These are phyloP conservation scores for Linderniella brevidens DNA, from an alignment of 257 asterid genomes.

Conservation along the genomic window DNA sequence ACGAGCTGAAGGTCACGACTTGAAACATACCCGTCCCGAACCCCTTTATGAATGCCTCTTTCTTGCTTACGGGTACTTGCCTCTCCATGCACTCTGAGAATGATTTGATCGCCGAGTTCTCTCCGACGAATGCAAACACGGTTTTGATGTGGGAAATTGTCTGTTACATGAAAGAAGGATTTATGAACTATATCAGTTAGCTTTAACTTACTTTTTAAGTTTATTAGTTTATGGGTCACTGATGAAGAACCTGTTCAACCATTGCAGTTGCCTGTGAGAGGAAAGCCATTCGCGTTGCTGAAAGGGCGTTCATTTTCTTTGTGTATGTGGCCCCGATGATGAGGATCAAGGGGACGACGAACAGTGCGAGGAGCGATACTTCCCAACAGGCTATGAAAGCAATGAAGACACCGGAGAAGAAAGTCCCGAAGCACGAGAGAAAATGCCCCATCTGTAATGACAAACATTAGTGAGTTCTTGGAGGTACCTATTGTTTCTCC, in stretches of 20 bases:
- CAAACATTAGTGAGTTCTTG: slow-evolving; percentile 10
- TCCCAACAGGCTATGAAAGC: slow-evolving; percentile 75
- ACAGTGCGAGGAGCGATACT: slow-evolving; percentile 58
- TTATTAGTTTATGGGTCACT: neutral
- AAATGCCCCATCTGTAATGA: slow-evolving; percentile 62
- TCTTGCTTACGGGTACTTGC: slow-evolving; percentile 31
- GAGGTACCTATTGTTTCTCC: slow-evolving; percentile 3
- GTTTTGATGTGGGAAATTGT: slow-evolving; percentile 74
- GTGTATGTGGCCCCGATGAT: slow-evolving; percentile 53
- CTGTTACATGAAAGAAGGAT: slow-evolving; percentile 23
- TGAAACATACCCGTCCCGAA: slow-evolving; percentile 72
- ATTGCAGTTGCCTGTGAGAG: slow-evolving; percentile 58
- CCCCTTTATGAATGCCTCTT: slow-evolving; percentile 63
- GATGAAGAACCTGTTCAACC: slow-evolving; percentile 51
- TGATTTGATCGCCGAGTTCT: slow-evolving; percentile 36
- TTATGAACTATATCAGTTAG: neutral
- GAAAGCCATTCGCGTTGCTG: slow-evolving; percentile 39
- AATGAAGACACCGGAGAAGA: slow-evolving; percentile 52
- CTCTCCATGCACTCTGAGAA: slow-evolving; percentile 46
- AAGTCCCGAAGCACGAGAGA: slow-evolving; percentile 55
- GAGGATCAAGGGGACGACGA: slow-evolving; percentile 62
- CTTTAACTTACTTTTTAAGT: too few species aligned
- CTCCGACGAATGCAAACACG: slow-evolving; percentile 70
- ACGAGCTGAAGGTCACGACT: slow-evolving; percentile 56
- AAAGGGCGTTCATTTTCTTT: slow-evolving; percentile 47